A percentile compares a stretch with the other conserved stretches of the same genome.
Evolutionary conservation across 805 yeast genomes (phyloP).

Genomic region (Kodamaea kaohsiungensis): DNA sequence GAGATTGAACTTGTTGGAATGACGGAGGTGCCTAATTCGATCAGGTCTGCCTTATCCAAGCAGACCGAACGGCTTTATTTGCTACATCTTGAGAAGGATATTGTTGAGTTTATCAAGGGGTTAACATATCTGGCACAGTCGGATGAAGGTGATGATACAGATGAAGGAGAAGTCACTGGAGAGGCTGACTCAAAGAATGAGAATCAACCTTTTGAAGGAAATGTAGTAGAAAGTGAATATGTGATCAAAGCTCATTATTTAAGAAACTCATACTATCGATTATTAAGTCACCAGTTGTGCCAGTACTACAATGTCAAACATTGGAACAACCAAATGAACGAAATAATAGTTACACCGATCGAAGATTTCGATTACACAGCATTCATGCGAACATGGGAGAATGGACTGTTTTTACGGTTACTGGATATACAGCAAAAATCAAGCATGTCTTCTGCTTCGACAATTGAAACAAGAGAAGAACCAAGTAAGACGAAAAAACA

Average conservation of each 20-base stretch:
- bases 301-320: constrained; percentile 66
- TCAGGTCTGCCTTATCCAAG: constrained; percentile 21
- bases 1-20: constrained; percentile 2
- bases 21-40: constrained; percentile 19
- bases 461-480: not conserved
- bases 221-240: not conserved
- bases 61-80: constrained; percentile 23
- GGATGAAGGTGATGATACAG: not conserved
- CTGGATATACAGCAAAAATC: not conserved
- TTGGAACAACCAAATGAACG: constrained; percentile 23
- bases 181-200: not conserved
- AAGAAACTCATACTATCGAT: constrained; percentile 67
- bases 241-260: constrained; percentile 30
- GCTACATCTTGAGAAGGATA: constrained; percentile 22
- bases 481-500: not conserved
- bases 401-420: not conserved
- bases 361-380: constrained; percentile 16
- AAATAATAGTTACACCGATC: constrained; percentile 22
- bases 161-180: not conserved
- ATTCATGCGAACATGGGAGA: constrained; percentile 1
- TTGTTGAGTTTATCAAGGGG: constrained; percentile 19
- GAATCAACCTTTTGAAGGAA: not conserved
- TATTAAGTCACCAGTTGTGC: constrained; percentile 69
- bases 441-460: not conserved
- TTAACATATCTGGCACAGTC: not conserved